These are phyloP conservation scores for Backusella tarrabulga DNA, from an alignment of 192 early-diverging fungal genomes.

Conservation along the genomic window DNA sequence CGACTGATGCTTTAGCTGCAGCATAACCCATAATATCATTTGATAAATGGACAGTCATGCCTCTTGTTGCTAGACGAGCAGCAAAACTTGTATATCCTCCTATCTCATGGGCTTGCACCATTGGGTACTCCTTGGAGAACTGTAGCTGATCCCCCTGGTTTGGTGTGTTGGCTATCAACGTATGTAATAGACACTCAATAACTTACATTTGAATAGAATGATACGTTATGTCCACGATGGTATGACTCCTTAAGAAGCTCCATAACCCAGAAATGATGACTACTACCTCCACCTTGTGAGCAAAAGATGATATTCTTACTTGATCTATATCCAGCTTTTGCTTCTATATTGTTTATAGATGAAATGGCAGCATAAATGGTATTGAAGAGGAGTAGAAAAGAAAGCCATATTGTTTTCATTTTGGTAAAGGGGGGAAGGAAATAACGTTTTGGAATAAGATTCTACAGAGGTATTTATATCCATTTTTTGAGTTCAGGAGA, in stretches of 20 bases:
- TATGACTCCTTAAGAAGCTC: slow-evolving; percentile 16
- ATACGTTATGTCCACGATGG: slow-evolving; percentile 17
- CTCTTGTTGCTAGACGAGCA: not conserved
- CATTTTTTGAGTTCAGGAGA: no score
- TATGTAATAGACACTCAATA: not conserved
- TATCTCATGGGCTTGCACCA: not conserved
- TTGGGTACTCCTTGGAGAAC: slow-evolving; percentile 13
- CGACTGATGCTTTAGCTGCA: not conserved
- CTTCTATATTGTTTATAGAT: not conserved
- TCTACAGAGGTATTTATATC: no score
- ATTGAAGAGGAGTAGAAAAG: no score
- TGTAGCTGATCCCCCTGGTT: slow-evolving; percentile 4
- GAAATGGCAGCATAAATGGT: no score
- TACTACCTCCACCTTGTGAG: slow-evolving; percentile 8
- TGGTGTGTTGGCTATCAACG: not conserved
- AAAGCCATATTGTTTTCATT: no score
- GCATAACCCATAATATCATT: not conserved
- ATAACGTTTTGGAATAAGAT: no score
- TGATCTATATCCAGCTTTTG: not conserved
- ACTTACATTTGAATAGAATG: slow-evolving; percentile 10
- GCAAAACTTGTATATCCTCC: not conserved
- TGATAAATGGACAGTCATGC: not conserved
- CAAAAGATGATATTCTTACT: not conserved
- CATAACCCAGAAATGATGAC: slow-evolving; percentile 24
- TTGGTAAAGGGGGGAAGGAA: no score